These are phyloP conservation scores for Psilocybe azurescens DNA, from an alignment of 768 basidiomycete genomes.

Conservation along the genomic window DNA sequence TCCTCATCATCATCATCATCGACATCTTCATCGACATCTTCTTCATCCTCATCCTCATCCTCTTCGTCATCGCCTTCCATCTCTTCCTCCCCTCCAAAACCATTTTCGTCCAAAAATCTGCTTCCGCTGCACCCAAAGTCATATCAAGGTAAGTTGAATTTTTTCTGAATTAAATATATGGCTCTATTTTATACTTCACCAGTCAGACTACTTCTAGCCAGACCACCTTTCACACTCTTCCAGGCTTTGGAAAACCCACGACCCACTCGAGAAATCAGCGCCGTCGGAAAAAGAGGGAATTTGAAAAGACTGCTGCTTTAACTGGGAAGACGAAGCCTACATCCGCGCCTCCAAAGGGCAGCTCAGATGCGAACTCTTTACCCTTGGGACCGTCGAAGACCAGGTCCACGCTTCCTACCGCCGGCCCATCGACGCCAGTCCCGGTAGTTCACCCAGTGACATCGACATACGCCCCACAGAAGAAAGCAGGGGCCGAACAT, in stretches of 20 bases:
- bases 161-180: not conserved
- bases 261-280: constrained; percentile 66
- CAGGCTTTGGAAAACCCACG: constrained; percentile 61
- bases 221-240: constrained; percentile 45
- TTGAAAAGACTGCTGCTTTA: constrained; percentile 15
- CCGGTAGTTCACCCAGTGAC: not conserved
- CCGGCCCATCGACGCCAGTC: not conserved
- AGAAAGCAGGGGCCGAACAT: not conserved
- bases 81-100: too few relatives aligned
- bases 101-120: constrained; percentile 27
- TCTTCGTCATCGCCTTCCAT: constrained; percentile 18
- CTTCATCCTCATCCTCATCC: constrained; percentile 23
- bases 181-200: not conserved
- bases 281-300: constrained; percentile 49
- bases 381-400: constrained; percentile 39
- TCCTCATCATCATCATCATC: constrained; percentile 27
- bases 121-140: not conserved
- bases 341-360: constrained; percentile 26
- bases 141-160: not conserved
- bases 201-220: not conserved
- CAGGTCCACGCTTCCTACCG: not conserved
- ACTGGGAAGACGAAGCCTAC: not conserved
- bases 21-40: constrained; percentile 21
- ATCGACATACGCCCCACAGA: too few relatives aligned
- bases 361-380: constrained; percentile 48